Evolutionary conservation across 2,329 filamentous ascomycete genomes (phyloP).

Genomic region (Colletotrichum sp.): DNA sequence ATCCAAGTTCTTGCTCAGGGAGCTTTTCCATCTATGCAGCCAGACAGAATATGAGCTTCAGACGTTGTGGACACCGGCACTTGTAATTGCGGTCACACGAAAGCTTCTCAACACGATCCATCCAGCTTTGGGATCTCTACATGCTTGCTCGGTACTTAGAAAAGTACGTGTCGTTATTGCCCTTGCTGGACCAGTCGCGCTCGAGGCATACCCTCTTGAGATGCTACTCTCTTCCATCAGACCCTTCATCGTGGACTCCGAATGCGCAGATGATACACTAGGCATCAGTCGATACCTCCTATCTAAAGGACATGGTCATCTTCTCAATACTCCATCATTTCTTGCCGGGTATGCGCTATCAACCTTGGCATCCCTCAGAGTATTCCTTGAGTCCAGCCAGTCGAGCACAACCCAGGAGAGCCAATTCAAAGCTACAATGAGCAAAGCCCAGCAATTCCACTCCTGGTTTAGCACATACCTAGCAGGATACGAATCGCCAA

Average conservation of each 20-base stretch:
- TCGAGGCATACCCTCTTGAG: conserved; percentile 82
- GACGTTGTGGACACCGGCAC: conserved; percentile 76
- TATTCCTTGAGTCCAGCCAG: conserved; percentile 76
- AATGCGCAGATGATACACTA: conserved; percentile 90
- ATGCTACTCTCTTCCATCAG: conserved; percentile 86
- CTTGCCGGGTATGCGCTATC: conserved; percentile 82
- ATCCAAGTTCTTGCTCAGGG: conserved; percentile 75
- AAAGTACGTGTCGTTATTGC: conserved; percentile 84
- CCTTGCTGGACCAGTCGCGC: conserved; percentile 75
- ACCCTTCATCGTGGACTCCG: conserved; percentile 79
- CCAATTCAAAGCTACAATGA: conserved; percentile 79
- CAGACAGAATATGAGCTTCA: conserved; percentile 69
- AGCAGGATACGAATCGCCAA: conserved; percentile 61
- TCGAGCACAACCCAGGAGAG: conserved; percentile 85
- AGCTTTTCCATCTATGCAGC: conserved; percentile 80
- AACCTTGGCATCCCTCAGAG: conserved; percentile 77
- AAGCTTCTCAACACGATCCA: conserved; percentile 83
- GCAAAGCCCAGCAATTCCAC: conserved; percentile 77
- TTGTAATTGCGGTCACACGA: conserved; percentile 77
- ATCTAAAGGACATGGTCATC: conserved; percentile 66
- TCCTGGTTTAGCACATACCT: conserved; percentile 79
- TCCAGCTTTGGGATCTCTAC: conserved; percentile 81
- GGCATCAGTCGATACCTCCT: conserved; percentile 88
- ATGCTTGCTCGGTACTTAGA: conserved; percentile 84
- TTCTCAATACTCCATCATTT: conserved; percentile 74